Percentiles rank a stretch among this genome's conserved stretches.
Conservation (phyloP, 768 basidiomycete genomes). For the Phlebiopsis flavidoalba region DNA sequence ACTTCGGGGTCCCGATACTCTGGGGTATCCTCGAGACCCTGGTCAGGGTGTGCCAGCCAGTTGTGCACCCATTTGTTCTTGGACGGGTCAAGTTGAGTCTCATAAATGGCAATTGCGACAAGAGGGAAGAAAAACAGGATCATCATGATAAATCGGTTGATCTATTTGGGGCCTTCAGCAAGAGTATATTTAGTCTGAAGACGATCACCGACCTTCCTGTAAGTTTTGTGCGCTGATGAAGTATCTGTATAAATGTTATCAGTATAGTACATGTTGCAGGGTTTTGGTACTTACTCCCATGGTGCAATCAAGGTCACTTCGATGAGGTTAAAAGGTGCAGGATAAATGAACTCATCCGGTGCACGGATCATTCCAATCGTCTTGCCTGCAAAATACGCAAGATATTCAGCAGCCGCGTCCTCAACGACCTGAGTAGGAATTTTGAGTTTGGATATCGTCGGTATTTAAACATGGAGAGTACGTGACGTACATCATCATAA, state of each 20-base stretch:
- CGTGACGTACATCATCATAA: slow-evolving; percentile 70
- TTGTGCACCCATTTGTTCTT: slow-evolving; percentile 60
- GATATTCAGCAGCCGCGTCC: slow-evolving; percentile 86
- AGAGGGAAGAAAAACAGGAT: slow-evolving; percentile 81
- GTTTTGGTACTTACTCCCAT: slow-evolving; percentile 59
- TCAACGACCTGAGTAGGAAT: slow-evolving; percentile 53
- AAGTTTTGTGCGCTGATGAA: slow-evolving; percentile 45
- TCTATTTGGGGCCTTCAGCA: slow-evolving; percentile 26
- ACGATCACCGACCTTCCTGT: slow-evolving; percentile 46
- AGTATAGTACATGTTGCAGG: background rate
- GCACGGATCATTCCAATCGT: slow-evolving; percentile 82
- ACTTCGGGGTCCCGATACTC: slow-evolving; percentile 55
- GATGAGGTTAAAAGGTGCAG: slow-evolving; percentile 89
- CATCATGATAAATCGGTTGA: slow-evolving; percentile 78
- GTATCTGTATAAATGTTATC: slow-evolving; percentile 28
- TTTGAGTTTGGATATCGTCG: background rate
- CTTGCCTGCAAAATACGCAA: slow-evolving; percentile 88
- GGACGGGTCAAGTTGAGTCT: slow-evolving; percentile 47
- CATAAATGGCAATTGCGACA: slow-evolving; percentile 66
- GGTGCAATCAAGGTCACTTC: slow-evolving; percentile 80
- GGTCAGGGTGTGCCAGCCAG: slow-evolving; percentile 60
- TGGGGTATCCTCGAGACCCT: slow-evolving; percentile 52
- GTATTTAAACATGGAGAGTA: background rate
- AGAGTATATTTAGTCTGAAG: background rate
- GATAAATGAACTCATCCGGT: slow-evolving; percentile 81